These are phyloP conservation scores for Teunomyces barrocoloradensis DNA, from an alignment of 805 yeast species.

Conservation along the genomic window DNA sequence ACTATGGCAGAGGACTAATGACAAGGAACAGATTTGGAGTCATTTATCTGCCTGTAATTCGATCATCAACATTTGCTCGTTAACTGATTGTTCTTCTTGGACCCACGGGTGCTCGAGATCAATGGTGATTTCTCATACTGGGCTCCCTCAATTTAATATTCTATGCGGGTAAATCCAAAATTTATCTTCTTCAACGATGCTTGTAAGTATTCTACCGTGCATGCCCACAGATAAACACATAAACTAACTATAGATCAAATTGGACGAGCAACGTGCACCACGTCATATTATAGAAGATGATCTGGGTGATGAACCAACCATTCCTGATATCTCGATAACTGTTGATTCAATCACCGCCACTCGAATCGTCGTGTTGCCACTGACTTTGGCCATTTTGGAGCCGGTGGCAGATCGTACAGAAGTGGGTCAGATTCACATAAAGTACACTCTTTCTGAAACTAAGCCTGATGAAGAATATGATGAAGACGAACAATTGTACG, in stretches of 20 bases:
- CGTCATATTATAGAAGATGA: conserved; percentile 50
- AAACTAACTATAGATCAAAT: conserved; percentile 40
- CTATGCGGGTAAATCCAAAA: neutral
- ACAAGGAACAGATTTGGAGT: no score
- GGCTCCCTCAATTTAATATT: neutral
- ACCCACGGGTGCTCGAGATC: neutral
- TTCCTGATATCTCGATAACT: conserved; percentile 10
- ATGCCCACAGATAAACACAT: neutral
- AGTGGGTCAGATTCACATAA: conserved; percentile 15
- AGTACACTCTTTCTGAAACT: conserved; percentile 13
- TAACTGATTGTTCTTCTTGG: neutral
- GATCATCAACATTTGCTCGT: neutral
- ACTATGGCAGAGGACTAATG: no score
- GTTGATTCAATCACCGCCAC: neutral
- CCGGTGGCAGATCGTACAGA: conserved; percentile 12
- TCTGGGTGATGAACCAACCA: conserved; percentile 18
- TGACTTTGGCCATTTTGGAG: conserved; percentile 13
- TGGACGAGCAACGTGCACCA: conserved; percentile 46
- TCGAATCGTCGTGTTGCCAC: conserved; percentile 17
- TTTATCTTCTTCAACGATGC: conserved; percentile 6
- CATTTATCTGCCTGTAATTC: neutral
- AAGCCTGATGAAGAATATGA: conserved; percentile 36
- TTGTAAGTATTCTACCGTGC: conserved; percentile 6
- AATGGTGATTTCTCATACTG: neutral
- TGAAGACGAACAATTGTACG: conserved; percentile 51